Conservation (phyloP, 257 asterid genomes). For the Orobanche coerulescens region DNA sequence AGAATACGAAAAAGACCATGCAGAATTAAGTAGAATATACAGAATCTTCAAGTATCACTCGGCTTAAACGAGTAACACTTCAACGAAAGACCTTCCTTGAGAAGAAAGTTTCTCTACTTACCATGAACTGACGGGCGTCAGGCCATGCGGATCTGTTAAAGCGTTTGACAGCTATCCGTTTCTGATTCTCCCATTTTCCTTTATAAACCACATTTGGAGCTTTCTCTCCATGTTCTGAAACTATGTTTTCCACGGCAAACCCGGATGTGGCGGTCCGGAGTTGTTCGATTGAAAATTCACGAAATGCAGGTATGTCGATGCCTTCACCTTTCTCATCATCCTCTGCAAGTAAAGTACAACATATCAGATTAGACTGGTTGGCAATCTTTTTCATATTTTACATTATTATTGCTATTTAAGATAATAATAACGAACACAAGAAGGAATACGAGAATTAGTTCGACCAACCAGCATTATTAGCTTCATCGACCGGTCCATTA, state of each 20-base stretch:
- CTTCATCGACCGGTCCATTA: conserved; percentile 39
- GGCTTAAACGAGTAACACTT: not conserved
- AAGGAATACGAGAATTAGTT: not conserved
- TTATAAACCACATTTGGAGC: conserved; percentile 92
- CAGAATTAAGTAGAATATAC: too few relatives aligned
- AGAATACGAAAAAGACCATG: not conserved
- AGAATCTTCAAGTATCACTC: not conserved
- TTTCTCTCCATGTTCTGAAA: conserved; percentile 95
- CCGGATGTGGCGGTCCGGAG: conserved; percentile 80
- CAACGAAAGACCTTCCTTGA: not conserved
- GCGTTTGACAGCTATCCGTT: conserved; percentile 86
- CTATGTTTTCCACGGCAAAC: conserved; percentile 86
- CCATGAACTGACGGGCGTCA: conserved; percentile 81
- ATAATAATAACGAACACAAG: not conserved
- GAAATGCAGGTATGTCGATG: conserved; percentile 67
- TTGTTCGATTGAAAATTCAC: conserved; percentile 78
- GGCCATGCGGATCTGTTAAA: conserved; percentile 91
- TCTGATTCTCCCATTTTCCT: conserved; percentile 84
- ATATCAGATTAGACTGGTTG: conserved; percentile 2
- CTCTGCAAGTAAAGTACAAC: conserved; percentile 32
- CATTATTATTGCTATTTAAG: too few relatives aligned
- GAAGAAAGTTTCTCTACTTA: conserved; percentile 27
- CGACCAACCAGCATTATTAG: conserved; percentile 33
- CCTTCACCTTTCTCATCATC: conserved; percentile 66
- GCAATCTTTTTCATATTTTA: too few relatives aligned